These are phyloP conservation scores for Phylloboletellus chloephorus DNA, from an alignment of 1,284 basidiomycete species.

Conservation along the genomic window DNA sequence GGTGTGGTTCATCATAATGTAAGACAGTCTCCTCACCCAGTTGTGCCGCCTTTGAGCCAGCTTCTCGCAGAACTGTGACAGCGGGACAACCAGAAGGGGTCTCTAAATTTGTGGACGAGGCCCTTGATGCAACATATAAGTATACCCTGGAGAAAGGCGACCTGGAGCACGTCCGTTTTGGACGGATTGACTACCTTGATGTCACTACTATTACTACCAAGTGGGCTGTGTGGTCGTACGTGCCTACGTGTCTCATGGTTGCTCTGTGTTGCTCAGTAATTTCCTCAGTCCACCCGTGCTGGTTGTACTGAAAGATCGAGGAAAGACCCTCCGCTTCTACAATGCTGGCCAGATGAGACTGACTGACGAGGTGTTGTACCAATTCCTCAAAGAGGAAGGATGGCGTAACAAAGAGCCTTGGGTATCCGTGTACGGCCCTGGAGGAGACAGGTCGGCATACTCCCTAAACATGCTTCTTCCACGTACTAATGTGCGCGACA, in stretches of 20 bases:
- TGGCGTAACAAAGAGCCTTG: slow-evolving; percentile 59
- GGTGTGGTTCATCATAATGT: slow-evolving; percentile 72
- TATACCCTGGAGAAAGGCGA: slow-evolving; percentile 54
- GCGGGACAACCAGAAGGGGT: slow-evolving; percentile 53
- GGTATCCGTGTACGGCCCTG: slow-evolving; percentile 59
- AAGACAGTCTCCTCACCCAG: slow-evolving; percentile 26
- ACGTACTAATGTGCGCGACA: slow-evolving; percentile 1
- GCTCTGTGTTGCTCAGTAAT: slow-evolving; percentile 5
- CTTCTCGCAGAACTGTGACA: slow-evolving; percentile 50
- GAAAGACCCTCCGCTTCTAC: slow-evolving; percentile 70
- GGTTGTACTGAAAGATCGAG: slow-evolving; percentile 61
- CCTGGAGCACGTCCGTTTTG: slow-evolving; percentile 67
- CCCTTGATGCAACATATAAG: slow-evolving; percentile 69
- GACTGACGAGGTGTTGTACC: slow-evolving; percentile 50
- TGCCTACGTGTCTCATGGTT: slow-evolving; percentile 12
- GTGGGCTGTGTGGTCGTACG: slow-evolving; percentile 76
- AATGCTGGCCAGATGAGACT: slow-evolving; percentile 56
- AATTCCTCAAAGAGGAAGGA: slow-evolving; percentile 56
- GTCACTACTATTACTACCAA: slow-evolving; percentile 76
- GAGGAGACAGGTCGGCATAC: slow-evolving; percentile 57
- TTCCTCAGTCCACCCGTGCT: slow-evolving; percentile 59
- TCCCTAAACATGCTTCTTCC: neutral
- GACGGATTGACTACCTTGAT: slow-evolving; percentile 74
- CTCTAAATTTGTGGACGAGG: slow-evolving; percentile 61
- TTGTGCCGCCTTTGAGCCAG: slow-evolving; percentile 3